These are phyloP conservation scores for Tylopilus sp. DNA, from an alignment of 768 basidiomycete genomes.

Conservation along the genomic window DNA sequence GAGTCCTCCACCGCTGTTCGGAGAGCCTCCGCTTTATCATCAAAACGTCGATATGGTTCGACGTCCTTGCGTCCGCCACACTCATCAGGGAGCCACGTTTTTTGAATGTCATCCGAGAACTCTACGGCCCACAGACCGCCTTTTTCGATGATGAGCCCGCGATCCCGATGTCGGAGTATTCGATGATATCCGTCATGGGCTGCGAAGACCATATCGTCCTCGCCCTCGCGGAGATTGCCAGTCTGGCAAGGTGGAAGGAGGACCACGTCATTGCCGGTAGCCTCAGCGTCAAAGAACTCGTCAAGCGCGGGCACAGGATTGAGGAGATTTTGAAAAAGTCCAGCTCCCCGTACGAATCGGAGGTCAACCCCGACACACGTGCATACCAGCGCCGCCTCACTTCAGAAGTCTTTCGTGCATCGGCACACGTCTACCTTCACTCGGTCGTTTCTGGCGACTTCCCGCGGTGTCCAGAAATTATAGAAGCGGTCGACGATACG, in stretches of 20 bases:
- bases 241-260: constrained; percentile 65
- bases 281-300: constrained; percentile 61
- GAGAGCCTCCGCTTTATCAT: constrained; percentile 67
- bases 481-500: constrained; percentile 49
- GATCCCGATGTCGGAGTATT: constrained; percentile 40
- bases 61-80: constrained; percentile 77
- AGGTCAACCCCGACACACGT: constrained; percentile 5
- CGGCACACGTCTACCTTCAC: constrained; percentile 72
- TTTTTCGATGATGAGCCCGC: constrained; percentile 37
- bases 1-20: constrained; percentile 43
- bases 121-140: constrained; percentile 41
- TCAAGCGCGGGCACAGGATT: constrained; percentile 49
- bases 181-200: constrained; percentile 85
- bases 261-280: constrained; percentile 34
- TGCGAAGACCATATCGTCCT: constrained; percentile 78
- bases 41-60: constrained; percentile 86
- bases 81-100: constrained; percentile 57
- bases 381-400: constrained; percentile 42
- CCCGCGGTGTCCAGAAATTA: constrained; percentile 64
- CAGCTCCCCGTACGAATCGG: constrained; percentile 2
- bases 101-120: constrained; percentile 47
- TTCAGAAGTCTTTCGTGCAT: constrained; percentile 67
- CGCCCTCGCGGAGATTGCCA: constrained; percentile 72
- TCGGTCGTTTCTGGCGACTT: constrained; percentile 73
- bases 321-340: constrained; percentile 36